These are phyloP conservation scores for Ajuga reptans DNA, from an alignment of 305 asterid species.

Conservation along the genomic window DNA sequence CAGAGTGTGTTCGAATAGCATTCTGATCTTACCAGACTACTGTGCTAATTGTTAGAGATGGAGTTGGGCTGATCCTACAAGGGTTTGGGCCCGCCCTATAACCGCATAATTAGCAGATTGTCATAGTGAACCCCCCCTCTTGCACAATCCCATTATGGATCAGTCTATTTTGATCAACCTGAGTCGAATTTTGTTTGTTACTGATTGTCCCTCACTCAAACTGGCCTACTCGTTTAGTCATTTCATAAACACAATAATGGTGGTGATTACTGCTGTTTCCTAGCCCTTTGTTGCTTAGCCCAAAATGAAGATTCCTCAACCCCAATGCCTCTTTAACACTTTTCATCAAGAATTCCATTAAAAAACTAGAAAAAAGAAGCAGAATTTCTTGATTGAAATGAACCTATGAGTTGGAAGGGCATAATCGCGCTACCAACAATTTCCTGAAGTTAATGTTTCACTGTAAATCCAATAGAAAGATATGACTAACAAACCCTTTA, in stretches of 20 bases:
- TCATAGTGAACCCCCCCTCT: neutral
- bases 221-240: constrained; percentile 16
- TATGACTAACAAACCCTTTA: constrained; percentile 18
- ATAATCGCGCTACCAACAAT: neutral
- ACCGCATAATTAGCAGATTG: neutral
- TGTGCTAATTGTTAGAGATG: too few species aligned
- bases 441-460: neutral
- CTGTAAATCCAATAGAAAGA: constrained; percentile 6
- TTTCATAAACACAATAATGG: constrained; percentile 23
- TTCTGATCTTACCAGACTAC: too few species aligned
- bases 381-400: neutral
- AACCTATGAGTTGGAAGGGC: neutral
- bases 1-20: too few species aligned
- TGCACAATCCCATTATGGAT: neutral
- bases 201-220: neutral
- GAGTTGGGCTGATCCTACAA: too few species aligned
- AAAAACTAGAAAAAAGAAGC: neutral
- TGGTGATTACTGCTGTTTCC: constrained; percentile 15
- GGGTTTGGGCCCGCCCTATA: too few species aligned
- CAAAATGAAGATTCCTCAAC: constrained; percentile 20
- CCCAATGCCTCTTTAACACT: neutral
- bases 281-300: constrained; percentile 30
- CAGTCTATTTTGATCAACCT: neutral
- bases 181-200: constrained; percentile 14
- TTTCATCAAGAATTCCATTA: neutral